These are phyloP conservation scores for Pilasporangium apinafurcum DNA, from an alignment of 352 stramenopile genomes.

Conservation along the genomic window DNA sequence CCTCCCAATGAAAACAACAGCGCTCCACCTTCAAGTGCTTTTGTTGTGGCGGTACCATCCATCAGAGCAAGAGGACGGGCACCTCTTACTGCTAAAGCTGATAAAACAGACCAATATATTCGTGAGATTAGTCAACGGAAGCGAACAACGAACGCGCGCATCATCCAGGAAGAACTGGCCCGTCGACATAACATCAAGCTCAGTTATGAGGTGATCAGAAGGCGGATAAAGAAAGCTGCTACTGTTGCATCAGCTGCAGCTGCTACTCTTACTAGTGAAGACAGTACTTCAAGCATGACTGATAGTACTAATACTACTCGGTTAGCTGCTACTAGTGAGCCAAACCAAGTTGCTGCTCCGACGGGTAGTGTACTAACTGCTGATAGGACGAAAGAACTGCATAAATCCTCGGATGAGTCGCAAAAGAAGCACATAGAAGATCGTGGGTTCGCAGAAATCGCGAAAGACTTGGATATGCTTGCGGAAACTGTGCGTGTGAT, in stretches of 20 bases:
- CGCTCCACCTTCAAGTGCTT: no score
- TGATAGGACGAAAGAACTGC: no score
- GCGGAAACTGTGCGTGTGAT: constrained; percentile 55
- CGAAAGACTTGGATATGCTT: constrained; percentile 48
- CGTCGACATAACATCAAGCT: constrained; percentile 10
- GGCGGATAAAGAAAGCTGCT: constrained; percentile 4
- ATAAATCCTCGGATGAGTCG: no score
- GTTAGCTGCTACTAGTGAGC: neutral
- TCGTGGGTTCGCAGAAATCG: constrained; percentile 1
- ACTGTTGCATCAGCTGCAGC: neutral
- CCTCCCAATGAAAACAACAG: no score
- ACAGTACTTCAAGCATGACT: neutral
- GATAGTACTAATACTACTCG: neutral
- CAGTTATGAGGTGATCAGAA: constrained; percentile 18
- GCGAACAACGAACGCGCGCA: constrained; percentile 10
- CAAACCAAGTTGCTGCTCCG: no score
- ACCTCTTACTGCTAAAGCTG: constrained; percentile 2
- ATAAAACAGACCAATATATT: constrained; percentile 6
- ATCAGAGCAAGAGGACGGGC: constrained; percentile 6
- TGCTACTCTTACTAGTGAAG: neutral
- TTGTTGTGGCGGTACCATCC: no score
- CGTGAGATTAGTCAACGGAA: constrained; percentile 8
- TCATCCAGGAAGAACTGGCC: constrained; percentile 18
- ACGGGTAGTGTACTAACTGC: no score
- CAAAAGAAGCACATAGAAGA: neutral